phyloP scores from a whole-genome alignment of 352 stramenopile genomes.

The Globisporangium nunn region DNA sequence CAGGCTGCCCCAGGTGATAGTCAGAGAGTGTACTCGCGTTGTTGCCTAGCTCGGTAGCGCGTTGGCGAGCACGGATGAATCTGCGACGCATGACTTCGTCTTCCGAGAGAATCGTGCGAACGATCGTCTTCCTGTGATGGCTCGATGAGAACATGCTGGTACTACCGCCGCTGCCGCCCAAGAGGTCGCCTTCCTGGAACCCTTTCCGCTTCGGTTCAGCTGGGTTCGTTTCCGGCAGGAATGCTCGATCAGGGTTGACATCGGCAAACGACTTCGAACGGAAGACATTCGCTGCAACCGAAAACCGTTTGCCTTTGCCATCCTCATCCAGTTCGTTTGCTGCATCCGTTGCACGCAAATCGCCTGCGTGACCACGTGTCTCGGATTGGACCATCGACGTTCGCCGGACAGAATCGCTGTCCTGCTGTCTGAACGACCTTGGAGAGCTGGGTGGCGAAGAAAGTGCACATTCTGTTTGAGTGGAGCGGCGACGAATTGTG shows the following conservation, averaged over 20 bases:
- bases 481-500: neutral
- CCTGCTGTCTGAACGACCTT: neutral
- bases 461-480: neutral
- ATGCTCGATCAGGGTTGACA: neutral
- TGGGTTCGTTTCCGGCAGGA: neutral
- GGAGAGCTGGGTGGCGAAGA: constrained; percentile 1
- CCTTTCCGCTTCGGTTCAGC: neutral
- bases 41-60: neutral
- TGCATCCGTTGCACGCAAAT: neutral
- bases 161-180: neutral
- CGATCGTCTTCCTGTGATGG: constrained; percentile 26
- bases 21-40: neutral
- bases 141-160: neutral
- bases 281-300: neutral
- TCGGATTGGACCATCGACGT: neutral
- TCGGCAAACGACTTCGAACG: neutral
- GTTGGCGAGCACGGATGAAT: neutral
- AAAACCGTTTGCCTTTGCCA: neutral
- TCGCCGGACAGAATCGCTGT: neutral
- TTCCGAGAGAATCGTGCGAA: constrained; percentile 31
- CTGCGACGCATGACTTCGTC: constrained; percentile 18
- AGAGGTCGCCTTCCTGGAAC: neutral
- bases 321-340: neutral
- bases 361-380: too few relatives aligned
- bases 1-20: neutral